phyloP scores from a whole-genome alignment of 345 rosid species.

The Gossypioides kirkii region DNA sequence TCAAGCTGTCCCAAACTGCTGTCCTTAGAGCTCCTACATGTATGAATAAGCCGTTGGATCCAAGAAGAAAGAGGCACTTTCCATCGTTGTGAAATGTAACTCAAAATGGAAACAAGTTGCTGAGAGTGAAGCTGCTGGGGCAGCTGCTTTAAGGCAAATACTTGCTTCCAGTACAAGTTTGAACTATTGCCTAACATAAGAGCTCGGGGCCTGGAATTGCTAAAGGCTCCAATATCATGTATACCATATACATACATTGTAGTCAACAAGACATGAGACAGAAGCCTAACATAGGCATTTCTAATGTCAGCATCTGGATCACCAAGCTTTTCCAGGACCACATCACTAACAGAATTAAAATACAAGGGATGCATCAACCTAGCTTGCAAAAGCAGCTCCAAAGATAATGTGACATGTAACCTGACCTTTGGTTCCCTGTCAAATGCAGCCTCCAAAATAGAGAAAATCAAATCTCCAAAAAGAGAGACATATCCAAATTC shows the following conservation, averaged over 20 bases:
- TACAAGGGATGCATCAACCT: conserved; percentile 55
- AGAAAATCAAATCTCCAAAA: conserved; percentile 41
- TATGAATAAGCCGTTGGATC: conserved; percentile 67
- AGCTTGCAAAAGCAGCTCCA: conserved; percentile 70
- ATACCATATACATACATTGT: conserved; percentile 54
- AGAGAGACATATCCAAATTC: conserved; percentile 40
- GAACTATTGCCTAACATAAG: conserved; percentile 38
- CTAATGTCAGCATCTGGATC: conserved; percentile 65
- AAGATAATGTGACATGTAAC: conserved; percentile 49
- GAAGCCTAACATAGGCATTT: conserved; percentile 55
- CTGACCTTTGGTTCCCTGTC: conserved; percentile 84
- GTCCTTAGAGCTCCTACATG: conserved; percentile 48
- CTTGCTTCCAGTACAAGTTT: conserved; percentile 78
- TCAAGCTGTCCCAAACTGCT: conserved; percentile 42
- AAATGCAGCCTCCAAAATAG: conserved; percentile 69
- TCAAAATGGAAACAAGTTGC: conserved; percentile 84
- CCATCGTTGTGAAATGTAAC: conserved; percentile 90
- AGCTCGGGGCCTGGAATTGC: conserved; percentile 37
- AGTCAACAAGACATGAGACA: conserved; percentile 61
- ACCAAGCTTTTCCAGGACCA: conserved; percentile 68
- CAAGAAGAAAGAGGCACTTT: conserved; percentile 81
- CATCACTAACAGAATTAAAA: conserved; percentile 53
- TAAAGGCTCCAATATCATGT: conserved; percentile 35
- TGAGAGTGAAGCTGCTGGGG: conserved; percentile 72
- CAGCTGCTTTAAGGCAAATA: conserved; percentile 73